Evolutionary conservation across 148 eudicot genomes (phyloP).

Genomic region (Mesembryanthemum crystallinum): DNA sequence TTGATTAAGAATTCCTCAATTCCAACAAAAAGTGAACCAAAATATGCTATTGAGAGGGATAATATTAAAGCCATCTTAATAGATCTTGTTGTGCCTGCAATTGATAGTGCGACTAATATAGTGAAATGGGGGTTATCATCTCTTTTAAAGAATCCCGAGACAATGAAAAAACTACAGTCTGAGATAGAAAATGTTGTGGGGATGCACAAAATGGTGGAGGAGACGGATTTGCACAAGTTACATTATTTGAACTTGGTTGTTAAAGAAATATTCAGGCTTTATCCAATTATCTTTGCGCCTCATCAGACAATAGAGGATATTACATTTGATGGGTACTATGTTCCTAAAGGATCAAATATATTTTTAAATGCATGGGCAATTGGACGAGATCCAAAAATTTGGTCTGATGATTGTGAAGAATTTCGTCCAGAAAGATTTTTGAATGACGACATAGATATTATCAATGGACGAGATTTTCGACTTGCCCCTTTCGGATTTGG

Average conservation of each 20-base stretch:
- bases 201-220: conserved; percentile 11
- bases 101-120: conserved; percentile 24
- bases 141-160: conserved; percentile 9
- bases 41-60: conserved; percentile 11
- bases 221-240: conserved; percentile 13
- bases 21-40: background rate
- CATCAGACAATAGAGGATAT: conserved; percentile 22
- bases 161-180: conserved; percentile 12
- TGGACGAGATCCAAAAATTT: too few species aligned
- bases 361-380: conserved; percentile 25
- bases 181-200: conserved; percentile 20
- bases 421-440: too few species aligned
- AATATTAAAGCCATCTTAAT: conserved; percentile 19
- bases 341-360: conserved; percentile 36
- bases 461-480: too few species aligned
- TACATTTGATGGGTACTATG: conserved; percentile 15
- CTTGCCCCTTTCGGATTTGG: too few species aligned
- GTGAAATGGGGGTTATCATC: conserved; percentile 16
- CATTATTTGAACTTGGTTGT: conserved; percentile 17
- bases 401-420: background rate
- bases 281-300: conserved; percentile 21
- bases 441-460: too few species aligned
- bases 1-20: background rate
- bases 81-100: conserved; percentile 21
- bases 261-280: conserved; percentile 19